Percentiles rank a stretch among this genome's conserved stretches.
Evolutionary conservation across 129 eudicot species (phyloP).

Genomic region (Oenanthe sinensis): DNA sequence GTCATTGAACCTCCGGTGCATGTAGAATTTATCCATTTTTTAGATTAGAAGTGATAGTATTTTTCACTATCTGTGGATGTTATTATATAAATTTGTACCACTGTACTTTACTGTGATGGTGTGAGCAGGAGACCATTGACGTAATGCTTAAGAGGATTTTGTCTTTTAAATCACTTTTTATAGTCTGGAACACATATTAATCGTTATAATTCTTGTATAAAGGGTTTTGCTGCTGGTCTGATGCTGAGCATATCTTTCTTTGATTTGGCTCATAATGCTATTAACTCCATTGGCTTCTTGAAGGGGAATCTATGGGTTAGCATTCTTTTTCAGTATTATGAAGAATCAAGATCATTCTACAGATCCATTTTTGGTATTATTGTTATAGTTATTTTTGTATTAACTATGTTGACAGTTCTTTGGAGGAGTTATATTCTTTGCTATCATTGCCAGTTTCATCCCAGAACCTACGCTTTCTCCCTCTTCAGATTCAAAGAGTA

Average conservation of each 20-base stretch:
- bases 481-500: conserved; percentile 42
- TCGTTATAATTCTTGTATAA: conserved; percentile 12
- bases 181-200: not conserved
- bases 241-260: conserved; percentile 98
- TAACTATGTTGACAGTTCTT: conserved; percentile 53
- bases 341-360: conserved; percentile 5
- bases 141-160: not conserved
- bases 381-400: conserved; percentile 9
- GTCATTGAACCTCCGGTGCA: not conserved
- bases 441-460: conserved; percentile 70
- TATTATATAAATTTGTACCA: not conserved
- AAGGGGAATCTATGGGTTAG: conserved; percentile 95
- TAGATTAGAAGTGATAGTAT: not conserved
- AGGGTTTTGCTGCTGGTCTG: conserved; percentile 99
- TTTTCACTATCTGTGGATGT: not conserved
- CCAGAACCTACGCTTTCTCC: conserved; percentile 95
- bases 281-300: conserved; percentile 87
- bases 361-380: not conserved
- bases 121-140: not conserved
- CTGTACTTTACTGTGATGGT: not conserved
- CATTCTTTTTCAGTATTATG: conserved; percentile 6
- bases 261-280: conserved; percentile 95
- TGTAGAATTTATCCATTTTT: not conserved
- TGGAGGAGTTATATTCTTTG: conserved; percentile 97
- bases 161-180: not conserved